Conservation (phyloP, 495 filamentous ascomycete genomes). For the Apodospora peruviana region DNA sequence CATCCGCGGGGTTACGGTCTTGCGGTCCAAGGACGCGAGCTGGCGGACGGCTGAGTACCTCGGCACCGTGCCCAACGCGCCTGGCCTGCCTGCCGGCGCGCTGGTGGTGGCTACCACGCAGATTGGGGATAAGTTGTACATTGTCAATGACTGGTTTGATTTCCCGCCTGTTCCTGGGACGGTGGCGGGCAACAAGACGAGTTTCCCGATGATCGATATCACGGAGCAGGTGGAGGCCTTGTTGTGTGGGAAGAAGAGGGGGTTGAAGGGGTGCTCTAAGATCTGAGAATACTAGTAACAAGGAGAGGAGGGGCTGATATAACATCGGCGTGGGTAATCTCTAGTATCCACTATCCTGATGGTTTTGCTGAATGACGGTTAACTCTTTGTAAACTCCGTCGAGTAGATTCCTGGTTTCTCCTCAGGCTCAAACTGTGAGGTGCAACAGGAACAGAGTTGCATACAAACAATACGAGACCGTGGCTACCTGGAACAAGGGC, state of each 20-base stretch:
- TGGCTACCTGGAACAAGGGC: too few species aligned
- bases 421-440: too few species aligned
- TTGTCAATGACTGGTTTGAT: slow-evolving; percentile 25
- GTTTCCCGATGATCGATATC: slow-evolving; percentile 29
- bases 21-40: slow-evolving; percentile 24
- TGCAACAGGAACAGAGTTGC: too few species aligned
- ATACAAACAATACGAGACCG: too few species aligned
- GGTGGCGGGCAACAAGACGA: slow-evolving; percentile 23
- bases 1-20: slow-evolving; percentile 23
- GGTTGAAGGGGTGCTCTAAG: not conserved
- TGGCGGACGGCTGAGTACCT: slow-evolving; percentile 29
- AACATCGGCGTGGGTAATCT: too few species aligned
- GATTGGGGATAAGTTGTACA: slow-evolving; percentile 19
- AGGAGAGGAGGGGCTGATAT: too few species aligned
- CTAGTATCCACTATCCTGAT: too few species aligned
- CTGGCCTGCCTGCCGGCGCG: slow-evolving; percentile 9
- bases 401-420: too few species aligned
- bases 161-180: slow-evolving; percentile 22
- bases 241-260: not conserved
- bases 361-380: too few species aligned
- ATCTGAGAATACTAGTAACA: not conserved
- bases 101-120: slow-evolving; percentile 20
- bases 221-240: slow-evolving; percentile 11
- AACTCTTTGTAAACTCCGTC: too few species aligned
- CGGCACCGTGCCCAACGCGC: slow-evolving; percentile 21